Evolutionary conservation across 106 monocot genomes (phyloP).

Genomic region (Posidonia australis): DNA sequence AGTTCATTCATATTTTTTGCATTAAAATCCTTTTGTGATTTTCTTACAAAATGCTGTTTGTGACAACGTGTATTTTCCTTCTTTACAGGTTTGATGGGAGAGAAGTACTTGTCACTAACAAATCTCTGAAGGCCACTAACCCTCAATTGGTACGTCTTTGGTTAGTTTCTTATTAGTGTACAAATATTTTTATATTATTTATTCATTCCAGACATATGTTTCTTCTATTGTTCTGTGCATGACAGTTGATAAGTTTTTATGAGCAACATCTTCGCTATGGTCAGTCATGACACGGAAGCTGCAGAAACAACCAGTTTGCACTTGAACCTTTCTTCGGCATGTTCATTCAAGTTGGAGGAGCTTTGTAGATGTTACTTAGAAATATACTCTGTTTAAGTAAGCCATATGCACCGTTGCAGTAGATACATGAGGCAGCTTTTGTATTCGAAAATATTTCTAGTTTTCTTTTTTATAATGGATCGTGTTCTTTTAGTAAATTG

Average conservation of each 20-base stretch:
- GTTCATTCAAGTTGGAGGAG: no score
- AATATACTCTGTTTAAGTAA: no score
- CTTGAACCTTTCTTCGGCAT: no score
- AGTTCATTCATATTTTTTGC: neutral
- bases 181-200: neutral
- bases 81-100: slow-evolving; percentile 3
- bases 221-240: neutral
- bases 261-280: slow-evolving; percentile 11
- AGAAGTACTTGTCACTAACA: slow-evolving; percentile 9
- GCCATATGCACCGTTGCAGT: no score
- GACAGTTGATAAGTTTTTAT: slow-evolving; percentile 10
- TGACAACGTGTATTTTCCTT: neutral
- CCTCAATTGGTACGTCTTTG: slow-evolving; percentile 3
- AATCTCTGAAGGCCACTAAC: neutral
- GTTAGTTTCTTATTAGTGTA: neutral
- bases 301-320: neutral
- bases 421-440: no score
- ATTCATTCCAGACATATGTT: neutral
- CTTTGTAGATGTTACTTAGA: no score
- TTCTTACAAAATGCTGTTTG: neutral
- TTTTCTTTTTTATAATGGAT: no score
- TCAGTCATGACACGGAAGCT: neutral
- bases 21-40: neutral
- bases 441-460: no score
- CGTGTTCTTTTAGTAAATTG: no score